Percentiles rank a stretch among this genome's conserved stretches.
These are phyloP conservation scores for Fragilaria radians DNA, from an alignment of 108 stramenopile genomes.

Conservation along the genomic window DNA sequence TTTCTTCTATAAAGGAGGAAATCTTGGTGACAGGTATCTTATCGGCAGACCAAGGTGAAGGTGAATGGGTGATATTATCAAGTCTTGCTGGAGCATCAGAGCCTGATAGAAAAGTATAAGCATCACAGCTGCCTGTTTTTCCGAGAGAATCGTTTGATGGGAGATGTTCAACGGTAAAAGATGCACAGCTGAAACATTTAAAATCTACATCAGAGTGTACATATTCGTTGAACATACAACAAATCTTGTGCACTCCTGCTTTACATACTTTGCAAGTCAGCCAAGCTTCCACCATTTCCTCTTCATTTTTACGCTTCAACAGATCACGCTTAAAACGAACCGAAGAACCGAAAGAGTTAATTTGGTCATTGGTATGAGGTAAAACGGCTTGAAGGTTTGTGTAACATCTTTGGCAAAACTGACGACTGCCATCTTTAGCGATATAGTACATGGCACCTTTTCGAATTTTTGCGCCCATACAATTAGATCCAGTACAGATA, in stretches of 20 bases:
- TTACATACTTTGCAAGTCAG: constrained; percentile 45
- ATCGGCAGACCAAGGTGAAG: constrained; percentile 8
- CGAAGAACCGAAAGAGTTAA: constrained; percentile 2
- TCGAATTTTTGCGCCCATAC: constrained; percentile 49
- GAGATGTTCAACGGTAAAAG: background rate
- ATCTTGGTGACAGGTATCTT: constrained; percentile 15
- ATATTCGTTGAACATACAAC: constrained; percentile 38
- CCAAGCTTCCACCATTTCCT: constrained; percentile 75
- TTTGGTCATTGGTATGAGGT: constrained; percentile 19
- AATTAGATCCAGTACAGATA: constrained; percentile 55
- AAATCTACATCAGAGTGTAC: constrained; percentile 14
- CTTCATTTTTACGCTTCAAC: constrained; percentile 69
- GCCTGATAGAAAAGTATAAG: constrained; percentile 17
- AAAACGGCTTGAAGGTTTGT: constrained; percentile 44
- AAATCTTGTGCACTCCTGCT: constrained; percentile 28
- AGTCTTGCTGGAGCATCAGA: constrained; percentile 21
- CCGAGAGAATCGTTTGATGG: background rate
- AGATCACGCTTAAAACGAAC: constrained; percentile 62
- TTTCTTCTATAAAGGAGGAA: constrained; percentile 37
- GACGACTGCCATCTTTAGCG: constrained; percentile 51
- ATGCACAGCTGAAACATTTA: constrained; percentile 15
- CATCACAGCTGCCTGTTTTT: background rate
- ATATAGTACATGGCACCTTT: constrained; percentile 56
- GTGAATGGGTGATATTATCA: background rate
- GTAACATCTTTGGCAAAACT: constrained; percentile 78